Evolutionary conservation across 257 asterid genomes (phyloP).

Genomic region (Scutellaria barbata): DNA sequence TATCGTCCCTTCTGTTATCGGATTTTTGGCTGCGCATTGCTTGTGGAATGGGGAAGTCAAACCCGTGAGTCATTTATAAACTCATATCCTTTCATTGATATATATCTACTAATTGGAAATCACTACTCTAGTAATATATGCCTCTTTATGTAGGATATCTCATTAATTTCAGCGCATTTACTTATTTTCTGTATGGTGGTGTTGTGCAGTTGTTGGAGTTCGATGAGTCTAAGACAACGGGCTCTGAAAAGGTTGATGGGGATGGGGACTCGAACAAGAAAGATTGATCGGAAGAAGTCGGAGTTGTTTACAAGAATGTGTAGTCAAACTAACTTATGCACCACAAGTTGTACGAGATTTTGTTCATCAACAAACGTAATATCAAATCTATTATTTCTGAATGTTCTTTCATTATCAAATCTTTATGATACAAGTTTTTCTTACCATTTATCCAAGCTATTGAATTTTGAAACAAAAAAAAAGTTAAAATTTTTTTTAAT

Average conservation of each 20-base stretch:
- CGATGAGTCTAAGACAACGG: slow-evolving; percentile 56
- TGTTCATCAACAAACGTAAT: slow-evolving; percentile 15
- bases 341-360: slow-evolving; percentile 38
- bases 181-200: not conserved
- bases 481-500: too few relatives aligned
- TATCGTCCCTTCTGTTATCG: slow-evolving; percentile 94
- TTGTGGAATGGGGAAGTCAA: slow-evolving; percentile 89
- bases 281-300: not conserved
- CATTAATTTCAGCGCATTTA: not conserved
- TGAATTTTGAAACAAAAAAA: not conserved
- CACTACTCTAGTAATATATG: too few relatives aligned
- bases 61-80: slow-evolving; percentile 58
- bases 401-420: not conserved
- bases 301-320: not conserved
- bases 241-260: slow-evolving; percentile 41
- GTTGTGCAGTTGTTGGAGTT: slow-evolving; percentile 66
- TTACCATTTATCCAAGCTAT: not conserved
- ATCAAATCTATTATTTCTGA: slow-evolving; percentile 1
- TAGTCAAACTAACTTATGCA: slow-evolving; percentile 31
- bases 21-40: slow-evolving; percentile 89
- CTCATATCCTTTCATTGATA: too few relatives aligned
- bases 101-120: too few relatives aligned
- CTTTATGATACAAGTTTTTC: too few relatives aligned
- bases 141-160: not conserved
- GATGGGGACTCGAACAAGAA: slow-evolving; percentile 48